A percentile compares a stretch with the other conserved stretches of the same genome.
Evolutionary conservation across 495 filamentous ascomycete species (phyloP).

Genomic region (Daldinia concentrica): DNA sequence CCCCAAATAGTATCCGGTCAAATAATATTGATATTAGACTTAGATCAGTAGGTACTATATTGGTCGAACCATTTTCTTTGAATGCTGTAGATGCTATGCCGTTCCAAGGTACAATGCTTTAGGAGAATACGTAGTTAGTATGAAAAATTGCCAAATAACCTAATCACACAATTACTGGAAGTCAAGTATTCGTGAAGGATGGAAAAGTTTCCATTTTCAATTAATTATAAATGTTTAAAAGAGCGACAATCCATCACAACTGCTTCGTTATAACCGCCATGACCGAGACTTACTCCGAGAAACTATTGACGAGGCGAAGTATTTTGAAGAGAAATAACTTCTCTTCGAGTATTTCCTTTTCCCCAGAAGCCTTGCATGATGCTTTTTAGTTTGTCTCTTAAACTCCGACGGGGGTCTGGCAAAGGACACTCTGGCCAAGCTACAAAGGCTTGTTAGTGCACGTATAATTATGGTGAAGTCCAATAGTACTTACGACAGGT

Average conservation of each 20-base stretch:
- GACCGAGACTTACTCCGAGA: background rate
- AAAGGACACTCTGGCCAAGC: slow-evolving; percentile 41
- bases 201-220: background rate
- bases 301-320: background rate
- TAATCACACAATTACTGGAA: background rate
- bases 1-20: too few relatives aligned
- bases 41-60: too few relatives aligned
- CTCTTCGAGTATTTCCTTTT: background rate
- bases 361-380: slow-evolving; percentile 2
- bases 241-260: slow-evolving; percentile 31
- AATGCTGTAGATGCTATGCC: too few relatives aligned
- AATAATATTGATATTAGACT: too few relatives aligned
- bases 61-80: too few relatives aligned
- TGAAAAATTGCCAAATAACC: too few relatives aligned
- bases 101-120: too few relatives aligned
- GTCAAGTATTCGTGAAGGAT: background rate
- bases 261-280: slow-evolving; percentile 10
- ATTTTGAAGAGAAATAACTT: background rate
- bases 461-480: background rate
- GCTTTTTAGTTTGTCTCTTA: slow-evolving; percentile 9
- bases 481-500: slow-evolving; percentile 41
- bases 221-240: slow-evolving; percentile 2
- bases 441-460: slow-evolving; percentile 21
- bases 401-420: slow-evolving; percentile 40
- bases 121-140: too few relatives aligned